Conservation (phyloP, 768 basidiomycete species). For the Ramaria sp. region DNA sequence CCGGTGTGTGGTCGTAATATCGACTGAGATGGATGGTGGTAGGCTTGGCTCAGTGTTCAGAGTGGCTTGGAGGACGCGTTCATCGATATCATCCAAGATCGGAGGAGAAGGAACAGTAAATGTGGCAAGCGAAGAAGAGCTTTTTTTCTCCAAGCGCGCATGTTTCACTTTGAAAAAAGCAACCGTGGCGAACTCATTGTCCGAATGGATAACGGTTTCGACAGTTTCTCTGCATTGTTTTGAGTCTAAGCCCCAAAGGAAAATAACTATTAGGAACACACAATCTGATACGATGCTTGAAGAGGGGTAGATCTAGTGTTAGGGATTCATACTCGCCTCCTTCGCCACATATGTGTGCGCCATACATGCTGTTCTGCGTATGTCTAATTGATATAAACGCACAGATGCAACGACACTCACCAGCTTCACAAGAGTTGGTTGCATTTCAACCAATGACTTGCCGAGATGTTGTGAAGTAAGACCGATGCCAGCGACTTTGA, state of each 20-base stretch:
- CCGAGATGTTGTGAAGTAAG: constrained; percentile 71
- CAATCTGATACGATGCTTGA: constrained; percentile 68
- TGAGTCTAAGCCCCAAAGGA: background rate
- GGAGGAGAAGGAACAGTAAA: constrained; percentile 32
- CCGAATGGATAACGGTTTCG: constrained; percentile 67
- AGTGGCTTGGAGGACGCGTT: background rate
- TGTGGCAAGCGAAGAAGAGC: background rate
- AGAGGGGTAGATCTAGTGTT: constrained; percentile 82
- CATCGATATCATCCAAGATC: constrained; percentile 36
- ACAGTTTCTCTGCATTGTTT: constrained; percentile 38
- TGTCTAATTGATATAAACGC: background rate
- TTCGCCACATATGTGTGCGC: constrained; percentile 92
- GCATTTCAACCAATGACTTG: constrained; percentile 62
- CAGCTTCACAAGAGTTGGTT: constrained; percentile 58
- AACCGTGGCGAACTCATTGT: constrained; percentile 79
- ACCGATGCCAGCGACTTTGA: constrained; percentile 95
- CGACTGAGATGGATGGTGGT: background rate
- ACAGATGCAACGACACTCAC: constrained; percentile 25
- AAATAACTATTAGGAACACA: constrained; percentile 16
- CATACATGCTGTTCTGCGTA: constrained; percentile 64
- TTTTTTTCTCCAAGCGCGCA: constrained; percentile 54
- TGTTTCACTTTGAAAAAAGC: constrained; percentile 78
- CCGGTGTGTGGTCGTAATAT: background rate
- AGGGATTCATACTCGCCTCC: constrained; percentile 97
- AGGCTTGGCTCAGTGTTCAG: background rate